Conservation (phyloP, 2,329 filamentous ascomycete species). For the Penicillium sp. region DNA sequence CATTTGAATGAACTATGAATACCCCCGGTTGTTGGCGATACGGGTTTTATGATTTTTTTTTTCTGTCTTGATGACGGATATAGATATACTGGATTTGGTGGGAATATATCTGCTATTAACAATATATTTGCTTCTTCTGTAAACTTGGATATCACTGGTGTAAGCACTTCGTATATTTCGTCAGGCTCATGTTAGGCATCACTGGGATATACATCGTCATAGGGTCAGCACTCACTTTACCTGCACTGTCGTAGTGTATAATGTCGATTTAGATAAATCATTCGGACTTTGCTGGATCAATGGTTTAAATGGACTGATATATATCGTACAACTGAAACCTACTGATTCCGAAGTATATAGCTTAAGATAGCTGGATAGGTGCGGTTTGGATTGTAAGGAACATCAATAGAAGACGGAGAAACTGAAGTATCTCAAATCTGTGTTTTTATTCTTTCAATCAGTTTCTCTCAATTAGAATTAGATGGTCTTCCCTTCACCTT, state of each 20-base stretch:
- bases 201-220: background rate
- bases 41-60: slow-evolving; percentile 14
- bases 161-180: background rate
- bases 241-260: too few species aligned
- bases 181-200: background rate
- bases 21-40: slow-evolving; percentile 29
- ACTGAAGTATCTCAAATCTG: background rate
- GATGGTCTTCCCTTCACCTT: background rate
- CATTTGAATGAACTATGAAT: slow-evolving; percentile 30
- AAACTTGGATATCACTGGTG: background rate
- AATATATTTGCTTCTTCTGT: background rate
- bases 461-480: too few species aligned
- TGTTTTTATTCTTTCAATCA: background rate
- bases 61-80: slow-evolving; percentile 15
- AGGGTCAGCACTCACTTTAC: background rate
- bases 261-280: background rate
- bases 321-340: background rate
- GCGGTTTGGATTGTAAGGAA: background rate
- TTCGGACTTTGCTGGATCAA: background rate
- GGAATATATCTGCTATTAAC: slow-evolving; percentile 5
- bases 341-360: background rate
- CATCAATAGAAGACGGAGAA: background rate
- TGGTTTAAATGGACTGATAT: background rate
- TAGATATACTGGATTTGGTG: slow-evolving; percentile 17
- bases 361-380: background rate